Percentiles rank a stretch among this genome's conserved stretches.
phyloP scores from a whole-genome alignment of 768 basidiomycete species.

The Trametes cingulata region DNA sequence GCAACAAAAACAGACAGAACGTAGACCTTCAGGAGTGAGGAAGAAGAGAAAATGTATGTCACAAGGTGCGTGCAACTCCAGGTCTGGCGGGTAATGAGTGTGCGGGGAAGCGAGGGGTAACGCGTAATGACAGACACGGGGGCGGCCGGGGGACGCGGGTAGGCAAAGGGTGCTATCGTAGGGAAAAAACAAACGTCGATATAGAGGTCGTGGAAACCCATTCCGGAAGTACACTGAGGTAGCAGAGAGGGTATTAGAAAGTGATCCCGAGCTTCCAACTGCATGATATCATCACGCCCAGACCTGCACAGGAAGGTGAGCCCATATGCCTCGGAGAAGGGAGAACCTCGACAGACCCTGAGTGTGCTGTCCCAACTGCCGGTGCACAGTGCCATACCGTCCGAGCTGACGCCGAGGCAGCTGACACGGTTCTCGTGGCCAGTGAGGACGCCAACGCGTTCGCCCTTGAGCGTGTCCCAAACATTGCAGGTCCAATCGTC shows the following conservation, averaged over 20 bases:
- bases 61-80: slow-evolving; percentile 33
- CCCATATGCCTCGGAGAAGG: neutral
- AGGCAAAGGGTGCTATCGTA: slow-evolving; percentile 49
- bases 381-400: slow-evolving; percentile 98
- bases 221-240: slow-evolving; percentile 28
- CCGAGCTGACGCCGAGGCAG: slow-evolving; percentile 92
- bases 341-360: slow-evolving; percentile 57
- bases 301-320: slow-evolving; percentile 48
- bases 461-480: slow-evolving; percentile 98
- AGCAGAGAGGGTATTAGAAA: slow-evolving; percentile 26
- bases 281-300: slow-evolving; percentile 65
- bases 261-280: slow-evolving; percentile 12
- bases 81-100: slow-evolving; percentile 31
- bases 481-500: slow-evolving; percentile 99
- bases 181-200: slow-evolving; percentile 44
- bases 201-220: slow-evolving; percentile 32
- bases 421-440: slow-evolving; percentile 98
- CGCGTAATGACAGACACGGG: slow-evolving; percentile 64
- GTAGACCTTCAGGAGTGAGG: slow-evolving; percentile 28
- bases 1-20: slow-evolving; percentile 36
- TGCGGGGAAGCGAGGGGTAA: slow-evolving; percentile 41
- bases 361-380: slow-evolving; percentile 98
- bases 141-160: slow-evolving; percentile 52
- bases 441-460: slow-evolving; percentile 94
- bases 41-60: slow-evolving; percentile 39